Evolutionary conservation across 257 asterid species (phyloP).

Genomic region (Vinca minor): DNA sequence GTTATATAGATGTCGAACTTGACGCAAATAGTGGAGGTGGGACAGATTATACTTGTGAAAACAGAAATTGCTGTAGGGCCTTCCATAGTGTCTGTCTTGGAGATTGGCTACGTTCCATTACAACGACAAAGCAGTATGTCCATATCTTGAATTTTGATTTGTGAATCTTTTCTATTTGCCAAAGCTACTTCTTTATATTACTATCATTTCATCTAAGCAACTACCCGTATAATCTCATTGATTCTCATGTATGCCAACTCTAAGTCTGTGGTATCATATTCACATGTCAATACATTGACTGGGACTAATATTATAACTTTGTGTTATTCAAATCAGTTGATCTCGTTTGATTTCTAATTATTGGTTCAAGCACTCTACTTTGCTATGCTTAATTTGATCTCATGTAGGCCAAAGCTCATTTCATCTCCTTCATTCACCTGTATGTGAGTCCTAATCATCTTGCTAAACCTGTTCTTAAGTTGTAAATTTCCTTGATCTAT

Average conservation of each 20-base stretch:
- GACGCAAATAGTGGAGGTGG: constrained; percentile 65
- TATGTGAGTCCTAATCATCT: not conserved
- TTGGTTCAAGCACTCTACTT: not conserved
- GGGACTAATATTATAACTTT: not conserved
- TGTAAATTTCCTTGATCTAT: not conserved
- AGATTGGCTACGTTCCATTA: constrained; percentile 79
- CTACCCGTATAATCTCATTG: not conserved
- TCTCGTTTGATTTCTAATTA: not conserved
- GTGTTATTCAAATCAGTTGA: not conserved
- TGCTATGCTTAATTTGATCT: not conserved
- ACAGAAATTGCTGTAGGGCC: constrained; percentile 52
- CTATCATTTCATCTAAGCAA: not conserved
- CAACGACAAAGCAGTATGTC: constrained; percentile 76
- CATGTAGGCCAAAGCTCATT: not conserved
- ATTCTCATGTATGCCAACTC: not conserved
- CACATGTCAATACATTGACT: not conserved
- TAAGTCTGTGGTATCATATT: not conserved
- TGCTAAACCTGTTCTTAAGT: not conserved
- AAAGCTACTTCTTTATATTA: not conserved
- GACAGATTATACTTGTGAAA: constrained; percentile 69
- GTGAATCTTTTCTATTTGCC: not conserved
- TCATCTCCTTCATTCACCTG: not conserved
- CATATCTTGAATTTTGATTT: constrained; percentile 6
- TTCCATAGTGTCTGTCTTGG: constrained; percentile 72
- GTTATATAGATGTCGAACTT: constrained; percentile 63